phyloP scores from a whole-genome alignment of 2,329 filamentous ascomycete species.

The Verticillium albo-atrum region DNA sequence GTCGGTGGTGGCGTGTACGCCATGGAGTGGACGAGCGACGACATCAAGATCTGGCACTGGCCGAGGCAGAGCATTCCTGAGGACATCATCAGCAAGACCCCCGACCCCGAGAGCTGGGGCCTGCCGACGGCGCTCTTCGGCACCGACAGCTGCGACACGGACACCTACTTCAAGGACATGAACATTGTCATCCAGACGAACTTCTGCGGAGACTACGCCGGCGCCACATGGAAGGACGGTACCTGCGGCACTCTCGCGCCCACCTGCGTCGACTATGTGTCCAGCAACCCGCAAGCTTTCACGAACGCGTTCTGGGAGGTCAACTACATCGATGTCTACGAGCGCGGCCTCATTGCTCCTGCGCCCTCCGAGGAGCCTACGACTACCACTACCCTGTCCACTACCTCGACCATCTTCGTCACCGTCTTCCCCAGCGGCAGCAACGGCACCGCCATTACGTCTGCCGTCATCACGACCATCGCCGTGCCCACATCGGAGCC shows the following conservation, averaged over 20 bases:
- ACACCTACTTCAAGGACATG: slow-evolving; percentile 61
- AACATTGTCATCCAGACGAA: slow-evolving; percentile 70
- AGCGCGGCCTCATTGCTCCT: slow-evolving; percentile 9
- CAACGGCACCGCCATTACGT: slow-evolving; percentile 7
- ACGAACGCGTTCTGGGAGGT: slow-evolving; percentile 46
- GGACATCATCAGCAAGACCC: slow-evolving; percentile 56
- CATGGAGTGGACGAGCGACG: slow-evolving; percentile 63
- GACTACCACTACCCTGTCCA: slow-evolving; percentile 19
- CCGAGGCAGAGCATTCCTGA: slow-evolving; percentile 57
- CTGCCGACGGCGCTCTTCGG: slow-evolving; percentile 67
- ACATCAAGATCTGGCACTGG: slow-evolving; percentile 76
- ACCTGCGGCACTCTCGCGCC: slow-evolving; percentile 34
- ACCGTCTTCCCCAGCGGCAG: slow-evolving; percentile 14
- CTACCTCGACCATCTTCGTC: slow-evolving; percentile 19
- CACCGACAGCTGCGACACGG: slow-evolving; percentile 57
- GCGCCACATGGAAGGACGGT: slow-evolving; percentile 35
- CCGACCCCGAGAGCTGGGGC: slow-evolving; percentile 64
- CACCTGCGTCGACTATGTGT: slow-evolving; percentile 43
- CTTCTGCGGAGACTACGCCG: slow-evolving; percentile 76
- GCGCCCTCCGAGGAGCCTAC: slow-evolving; percentile 14
- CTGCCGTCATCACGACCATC: not conserved
- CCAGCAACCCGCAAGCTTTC: slow-evolving; percentile 38
- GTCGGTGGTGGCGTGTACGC: slow-evolving; percentile 65
- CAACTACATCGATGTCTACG: slow-evolving; percentile 47
- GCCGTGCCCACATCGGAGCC: not conserved